Evolutionary conservation across 1,139 yeast species (phyloP), one percentile per base, ranked within the genome.

Genomic region (Kazachstania sp.): DNA sequence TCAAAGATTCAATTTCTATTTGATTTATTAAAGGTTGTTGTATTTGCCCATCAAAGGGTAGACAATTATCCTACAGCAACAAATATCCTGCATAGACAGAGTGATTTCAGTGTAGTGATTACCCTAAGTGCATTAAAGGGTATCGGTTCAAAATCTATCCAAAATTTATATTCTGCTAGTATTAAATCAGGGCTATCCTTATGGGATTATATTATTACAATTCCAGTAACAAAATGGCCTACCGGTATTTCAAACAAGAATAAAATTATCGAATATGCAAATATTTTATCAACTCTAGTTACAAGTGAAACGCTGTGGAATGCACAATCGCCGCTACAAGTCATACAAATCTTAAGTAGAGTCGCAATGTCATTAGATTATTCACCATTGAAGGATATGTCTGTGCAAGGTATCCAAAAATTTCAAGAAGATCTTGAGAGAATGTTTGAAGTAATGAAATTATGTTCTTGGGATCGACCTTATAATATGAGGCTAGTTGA

Each of bases 21-120:
- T 19, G 78, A 79, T 49, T 64, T 80, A 23, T 57, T 81, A 48
- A 73, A 71, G 50, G 65, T 81, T 9, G 35, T 41, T 13, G 34
- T 39, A 3, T 15, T 44, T 6, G 15, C 39, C n/a, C 29, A 16
- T 15, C 15, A 31, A 12, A 28, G 23, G 9, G 4, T 16, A 15
- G 30, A 26, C 5, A 29, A 26, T 8, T 2, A 16, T 12, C 6
- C 28, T 15, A 16, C 12, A 3, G 7, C 16, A 31, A 20, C 6
- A 9, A 4, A 23, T 23, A 23, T 23, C 8, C 8, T 23, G 3
- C 29, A 18, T n/a, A 28, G 40, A 34, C 36, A 48, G 41, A 58
- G 61, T 48, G 61, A 61, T 48, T 60, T 62, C 41, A 55, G 57
- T 45, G 49, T 57, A 1, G 50, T 61, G 36, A 51, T 57, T 4